Percentiles rank a stretch among this genome's conserved stretches.
These are phyloP conservation scores for Penicillium parvum DNA, from an alignment of 495 filamentous ascomycete species.

Conservation along the genomic window DNA sequence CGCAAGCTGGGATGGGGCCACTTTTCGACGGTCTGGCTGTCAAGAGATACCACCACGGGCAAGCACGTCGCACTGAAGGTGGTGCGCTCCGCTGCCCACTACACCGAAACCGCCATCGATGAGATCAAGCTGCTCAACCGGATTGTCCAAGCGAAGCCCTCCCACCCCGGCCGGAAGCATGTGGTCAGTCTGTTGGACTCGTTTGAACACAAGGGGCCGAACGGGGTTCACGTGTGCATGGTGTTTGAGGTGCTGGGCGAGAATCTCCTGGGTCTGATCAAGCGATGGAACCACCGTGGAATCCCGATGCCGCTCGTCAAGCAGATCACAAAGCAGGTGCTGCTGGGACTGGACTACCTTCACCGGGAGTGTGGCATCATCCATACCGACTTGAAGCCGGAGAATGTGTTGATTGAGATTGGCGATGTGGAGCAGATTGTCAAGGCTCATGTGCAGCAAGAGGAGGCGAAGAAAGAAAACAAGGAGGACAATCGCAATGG, in stretches of 20 bases:
- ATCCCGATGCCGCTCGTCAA: slow-evolving; percentile 95
- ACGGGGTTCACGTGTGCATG: slow-evolving; percentile 97
- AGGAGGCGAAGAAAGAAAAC: slow-evolving; percentile 60
- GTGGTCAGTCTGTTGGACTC: slow-evolving; percentile 94
- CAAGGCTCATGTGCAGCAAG: slow-evolving; percentile 82
- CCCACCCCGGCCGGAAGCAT: slow-evolving; percentile 88
- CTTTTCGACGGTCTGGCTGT: slow-evolving; percentile 98
- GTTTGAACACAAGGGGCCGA: slow-evolving; percentile 95
- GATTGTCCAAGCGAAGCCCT: slow-evolving; percentile 90
- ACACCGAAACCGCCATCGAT: slow-evolving; percentile 97
- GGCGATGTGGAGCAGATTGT: slow-evolving; percentile 97
- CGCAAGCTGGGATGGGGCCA: slow-evolving; percentile 98
- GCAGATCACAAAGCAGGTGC: slow-evolving; percentile 97
- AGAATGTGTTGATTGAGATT: slow-evolving; percentile 98
- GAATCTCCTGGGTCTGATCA: slow-evolving; percentile 93
- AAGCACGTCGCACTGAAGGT: slow-evolving; percentile 98
- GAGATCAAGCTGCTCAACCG: slow-evolving; percentile 97
- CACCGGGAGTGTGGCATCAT: slow-evolving; percentile 99
- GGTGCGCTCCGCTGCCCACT: slow-evolving; percentile 93
- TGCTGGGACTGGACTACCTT: slow-evolving; percentile 91
- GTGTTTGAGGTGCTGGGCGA: slow-evolving; percentile 97
- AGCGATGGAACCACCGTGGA: slow-evolving; percentile 95
- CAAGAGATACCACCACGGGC: slow-evolving; percentile 80
- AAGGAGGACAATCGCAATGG: slow-evolving; percentile 94
- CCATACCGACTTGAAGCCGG: slow-evolving; percentile 95